These are phyloP conservation scores for Candida ortonii DNA, from an alignment of 805 yeast species.

Conservation along the genomic window DNA sequence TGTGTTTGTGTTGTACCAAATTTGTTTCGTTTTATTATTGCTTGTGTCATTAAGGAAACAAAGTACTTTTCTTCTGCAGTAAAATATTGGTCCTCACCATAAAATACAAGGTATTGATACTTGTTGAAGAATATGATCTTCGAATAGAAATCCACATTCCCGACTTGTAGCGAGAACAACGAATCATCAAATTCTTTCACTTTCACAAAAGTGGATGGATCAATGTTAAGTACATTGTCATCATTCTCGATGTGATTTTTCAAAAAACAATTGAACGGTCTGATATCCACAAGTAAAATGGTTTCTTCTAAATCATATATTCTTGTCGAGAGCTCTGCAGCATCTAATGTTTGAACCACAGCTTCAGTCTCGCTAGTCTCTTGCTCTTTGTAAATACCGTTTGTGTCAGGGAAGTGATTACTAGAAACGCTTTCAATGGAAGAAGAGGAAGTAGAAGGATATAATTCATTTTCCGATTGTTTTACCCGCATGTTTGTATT, in stretches of 20 bases:
- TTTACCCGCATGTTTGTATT: too few relatives aligned
- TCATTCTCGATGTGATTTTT: slow-evolving; percentile 36
- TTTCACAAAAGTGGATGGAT: slow-evolving; percentile 32
- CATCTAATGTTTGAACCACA: slow-evolving; percentile 7
- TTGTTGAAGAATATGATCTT: slow-evolving; percentile 30
- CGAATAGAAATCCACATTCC: slow-evolving; percentile 31
- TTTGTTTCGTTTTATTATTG: slow-evolving; percentile 9
- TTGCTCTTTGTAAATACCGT: too few relatives aligned
- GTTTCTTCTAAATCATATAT: slow-evolving; percentile 11
- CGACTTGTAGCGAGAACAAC: slow-evolving; percentile 28
- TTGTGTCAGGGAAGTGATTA: too few relatives aligned
- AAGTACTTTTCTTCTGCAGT: slow-evolving; percentile 28
- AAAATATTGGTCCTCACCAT: slow-evolving; percentile 36
- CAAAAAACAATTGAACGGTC: slow-evolving; percentile 33
- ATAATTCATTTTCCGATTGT: too few relatives aligned
- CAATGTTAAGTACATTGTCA: slow-evolving; percentile 38
- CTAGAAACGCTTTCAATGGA: too few relatives aligned
- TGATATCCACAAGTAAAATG: slow-evolving; percentile 38
- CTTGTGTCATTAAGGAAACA: slow-evolving; percentile 14
- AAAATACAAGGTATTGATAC: slow-evolving; percentile 38
- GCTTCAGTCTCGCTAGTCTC: too few relatives aligned
- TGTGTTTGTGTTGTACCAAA: slow-evolving; percentile 12
- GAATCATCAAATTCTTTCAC: slow-evolving; percentile 19
- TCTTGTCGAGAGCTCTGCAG: slow-evolving; percentile 14
- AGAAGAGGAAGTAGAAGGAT: too few relatives aligned